Evolutionary conservation across 2,329 filamentous ascomycete species (phyloP).

Genomic region (Daldinia sp.): DNA sequence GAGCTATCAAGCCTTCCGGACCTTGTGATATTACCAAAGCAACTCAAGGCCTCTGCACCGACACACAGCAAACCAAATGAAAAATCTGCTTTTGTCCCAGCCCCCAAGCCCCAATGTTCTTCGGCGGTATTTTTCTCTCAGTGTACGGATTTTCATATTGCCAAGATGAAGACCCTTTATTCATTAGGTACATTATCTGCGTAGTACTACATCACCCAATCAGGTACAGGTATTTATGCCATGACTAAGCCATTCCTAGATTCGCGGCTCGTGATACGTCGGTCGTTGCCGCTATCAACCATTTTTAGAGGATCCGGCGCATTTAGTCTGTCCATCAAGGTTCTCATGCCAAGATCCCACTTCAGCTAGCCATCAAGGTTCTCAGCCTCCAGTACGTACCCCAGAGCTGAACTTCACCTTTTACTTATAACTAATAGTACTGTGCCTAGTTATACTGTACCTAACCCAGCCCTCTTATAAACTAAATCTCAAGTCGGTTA

Average conservation of each 20-base stretch:
- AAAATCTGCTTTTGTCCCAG: background rate
- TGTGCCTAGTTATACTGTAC: background rate
- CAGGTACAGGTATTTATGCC: background rate
- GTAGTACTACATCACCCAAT: background rate
- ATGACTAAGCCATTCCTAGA: slow-evolving; percentile 13
- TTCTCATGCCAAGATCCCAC: slow-evolving; percentile 29
- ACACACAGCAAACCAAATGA: background rate
- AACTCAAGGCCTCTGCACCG: too few relatives aligned
- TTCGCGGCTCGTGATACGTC: slow-evolving; percentile 27
- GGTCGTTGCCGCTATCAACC: slow-evolving; percentile 17
- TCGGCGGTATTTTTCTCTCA: slow-evolving; percentile 14
- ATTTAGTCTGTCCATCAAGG: slow-evolving; percentile 41
- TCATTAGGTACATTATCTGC: background rate
- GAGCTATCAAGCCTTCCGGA: background rate
- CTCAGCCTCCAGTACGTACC: slow-evolving; percentile 37
- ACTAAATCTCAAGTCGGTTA: background rate
- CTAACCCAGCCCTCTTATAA: background rate
- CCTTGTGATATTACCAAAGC: background rate
- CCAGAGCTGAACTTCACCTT: slow-evolving; percentile 20
- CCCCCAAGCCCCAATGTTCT: background rate
- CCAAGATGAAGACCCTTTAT: background rate
- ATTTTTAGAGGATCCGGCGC: slow-evolving; percentile 8
- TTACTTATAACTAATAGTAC: too few relatives aligned
- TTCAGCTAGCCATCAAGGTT: slow-evolving; percentile 36
- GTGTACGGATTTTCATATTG: background rate